phyloP scores from a whole-genome alignment of 495 filamentous ascomycete species.

The Oleoguttula mirabilis region DNA sequence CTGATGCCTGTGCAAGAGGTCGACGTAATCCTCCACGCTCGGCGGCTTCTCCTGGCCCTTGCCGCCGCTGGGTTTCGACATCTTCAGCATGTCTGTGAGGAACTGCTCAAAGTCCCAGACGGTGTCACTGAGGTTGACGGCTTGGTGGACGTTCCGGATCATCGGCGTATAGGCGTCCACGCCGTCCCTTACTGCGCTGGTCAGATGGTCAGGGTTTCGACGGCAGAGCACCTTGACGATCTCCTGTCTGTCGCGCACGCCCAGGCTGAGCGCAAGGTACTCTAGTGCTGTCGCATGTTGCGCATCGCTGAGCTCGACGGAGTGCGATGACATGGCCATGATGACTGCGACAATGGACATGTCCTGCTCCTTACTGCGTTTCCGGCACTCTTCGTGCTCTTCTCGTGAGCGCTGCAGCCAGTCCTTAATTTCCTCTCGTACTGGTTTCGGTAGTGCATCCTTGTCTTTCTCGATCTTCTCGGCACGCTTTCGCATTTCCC shows the following conservation, averaged over 20 bases:
- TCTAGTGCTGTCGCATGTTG: slow-evolving; percentile 46
- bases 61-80: slow-evolving; percentile 24
- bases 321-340: slow-evolving; percentile 26
- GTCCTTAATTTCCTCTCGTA: slow-evolving; percentile 37
- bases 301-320: slow-evolving; percentile 32
- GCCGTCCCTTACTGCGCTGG: slow-evolving; percentile 41
- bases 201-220: slow-evolving; percentile 47
- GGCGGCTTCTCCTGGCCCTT: slow-evolving; percentile 27
- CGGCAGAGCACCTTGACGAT: slow-evolving; percentile 46
- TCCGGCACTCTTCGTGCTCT: slow-evolving; percentile 38
- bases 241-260: slow-evolving; percentile 49
- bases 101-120: slow-evolving; percentile 46
- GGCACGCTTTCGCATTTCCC: slow-evolving; percentile 42
- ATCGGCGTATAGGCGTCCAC: slow-evolving; percentile 53
- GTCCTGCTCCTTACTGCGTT: slow-evolving; percentile 29
- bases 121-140: slow-evolving; percentile 49
- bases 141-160: slow-evolving; percentile 50
- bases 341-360: slow-evolving; percentile 45
- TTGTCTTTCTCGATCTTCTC: slow-evolving; percentile 42
- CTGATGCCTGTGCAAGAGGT: slow-evolving; percentile 42
- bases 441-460: slow-evolving; percentile 36
- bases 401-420: slow-evolving; percentile 35
- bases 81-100: slow-evolving; percentile 46
- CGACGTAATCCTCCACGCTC: slow-evolving; percentile 50
- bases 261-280: slow-evolving; percentile 45